Evolutionary conservation across 2,329 filamentous ascomycete genomes (phyloP), one percentile per base, ranked within the genome.

Genomic region (Talaromyces sp.): DNA sequence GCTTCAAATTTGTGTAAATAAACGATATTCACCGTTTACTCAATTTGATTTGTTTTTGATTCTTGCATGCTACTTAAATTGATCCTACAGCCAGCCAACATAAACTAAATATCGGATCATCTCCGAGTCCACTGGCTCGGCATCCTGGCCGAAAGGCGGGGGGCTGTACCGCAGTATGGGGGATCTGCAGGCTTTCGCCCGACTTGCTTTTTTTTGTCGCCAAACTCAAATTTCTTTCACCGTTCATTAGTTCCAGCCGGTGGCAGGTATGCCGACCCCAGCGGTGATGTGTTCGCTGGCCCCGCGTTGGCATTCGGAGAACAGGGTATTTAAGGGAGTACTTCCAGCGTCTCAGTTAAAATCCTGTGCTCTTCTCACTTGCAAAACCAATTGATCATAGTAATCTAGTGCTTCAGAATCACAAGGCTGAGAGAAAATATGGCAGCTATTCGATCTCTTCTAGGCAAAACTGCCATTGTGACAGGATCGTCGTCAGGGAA

Each of bases 401-500:
- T n/a, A 5, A 38, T 7, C 14, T n/a, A 38, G 17, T 4, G 17
- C 17, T 38, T 38, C 14, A n/a, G 17, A 8, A n/a, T n/a, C 4
- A n/a, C 35, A n/a, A n/a, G 12, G 35, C 7, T n/a, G 17, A 29
- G 27, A 52, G 48, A 27, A 26, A 52, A 50, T 9, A 50, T 52
- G 43, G 19, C 48, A 17, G 19, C 26, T 52, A 9, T 29, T 21
- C 29, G 19, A 6, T 27, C 48, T 29, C 52, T 65, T 26, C 38
- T 60, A 3, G 62, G 60, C 3, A 68, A 68, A 38, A 66, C 67
- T 9, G 67, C 67, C 52, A 65, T 69, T n/a, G 59, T 68, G n/a
- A 68, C 60, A 54, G 66, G 66, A 29, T 69, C 66, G 11, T 65
- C 61, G 8, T 65, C 66, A 0, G 67, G 67, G 2, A 68, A 68